These are phyloP conservation scores for Fragaria nilgerrensis DNA, from an alignment of 306 rosid genomes.

Conservation along the genomic window DNA sequence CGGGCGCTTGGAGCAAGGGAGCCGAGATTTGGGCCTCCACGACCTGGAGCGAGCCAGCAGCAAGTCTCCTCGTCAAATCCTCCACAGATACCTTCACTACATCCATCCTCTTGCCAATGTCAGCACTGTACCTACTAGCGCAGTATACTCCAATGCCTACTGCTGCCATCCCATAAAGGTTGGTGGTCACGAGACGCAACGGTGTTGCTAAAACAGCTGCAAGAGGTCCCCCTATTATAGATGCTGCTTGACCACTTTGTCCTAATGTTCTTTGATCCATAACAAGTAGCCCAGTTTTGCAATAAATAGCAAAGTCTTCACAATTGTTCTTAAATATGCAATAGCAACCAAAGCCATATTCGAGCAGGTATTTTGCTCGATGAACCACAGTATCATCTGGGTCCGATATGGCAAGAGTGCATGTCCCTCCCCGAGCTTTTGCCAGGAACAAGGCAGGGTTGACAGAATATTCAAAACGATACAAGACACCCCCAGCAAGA, in stretches of 20 bases:
- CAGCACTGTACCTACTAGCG: conserved; percentile 78
- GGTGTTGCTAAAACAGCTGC: conserved; percentile 81
- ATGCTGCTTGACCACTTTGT: conserved; percentile 85
- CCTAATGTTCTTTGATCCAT: conserved; percentile 60
- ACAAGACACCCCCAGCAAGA: conserved; percentile 80
- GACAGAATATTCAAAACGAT: conserved; percentile 79
- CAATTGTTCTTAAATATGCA: conserved; percentile 84
- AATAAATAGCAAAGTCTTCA: conserved; percentile 89
- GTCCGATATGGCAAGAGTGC: conserved; percentile 81
- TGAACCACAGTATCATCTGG: conserved; percentile 57
- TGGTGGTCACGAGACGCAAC: conserved; percentile 63
- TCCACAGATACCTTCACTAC: conserved; percentile 69
- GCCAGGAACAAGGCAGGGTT: conserved; percentile 69
- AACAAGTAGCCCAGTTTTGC: conserved; percentile 89
- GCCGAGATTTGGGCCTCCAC: conserved; percentile 47
- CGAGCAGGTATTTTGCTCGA: conserved; percentile 66
- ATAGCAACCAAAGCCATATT: conserved; percentile 87
- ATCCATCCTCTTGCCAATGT: conserved; percentile 79
- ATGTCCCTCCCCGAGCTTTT: conserved; percentile 92
- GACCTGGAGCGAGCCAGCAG: conserved; percentile 57
- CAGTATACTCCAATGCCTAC: conserved; percentile 73
- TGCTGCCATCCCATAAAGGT: conserved; percentile 75
- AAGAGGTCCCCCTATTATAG: conserved; percentile 90
- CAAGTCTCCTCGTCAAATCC: conserved; percentile 67
- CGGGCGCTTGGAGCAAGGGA: conserved; percentile 30